phyloP scores from a whole-genome alignment of 768 basidiomycete species.

The Boletus vinaceobasis region DNA sequence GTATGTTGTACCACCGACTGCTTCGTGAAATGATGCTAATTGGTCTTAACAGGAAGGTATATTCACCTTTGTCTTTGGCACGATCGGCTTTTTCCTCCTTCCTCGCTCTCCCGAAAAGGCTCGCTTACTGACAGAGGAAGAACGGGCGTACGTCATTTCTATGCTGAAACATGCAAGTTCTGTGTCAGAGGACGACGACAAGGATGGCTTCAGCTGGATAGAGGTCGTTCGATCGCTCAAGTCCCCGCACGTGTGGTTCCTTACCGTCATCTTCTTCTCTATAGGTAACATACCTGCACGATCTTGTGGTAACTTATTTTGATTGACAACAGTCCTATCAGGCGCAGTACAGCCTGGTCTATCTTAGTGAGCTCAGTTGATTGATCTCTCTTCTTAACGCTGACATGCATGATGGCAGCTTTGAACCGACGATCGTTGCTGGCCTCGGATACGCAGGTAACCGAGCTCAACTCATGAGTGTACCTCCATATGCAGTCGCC shows the following conservation, averaged over 20 bases:
- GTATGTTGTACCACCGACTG: constrained; percentile 22
- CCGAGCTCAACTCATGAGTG: constrained; percentile 58
- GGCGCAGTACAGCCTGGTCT: constrained; percentile 17
- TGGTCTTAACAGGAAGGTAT: constrained; percentile 44
- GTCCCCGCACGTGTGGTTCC: constrained; percentile 53
- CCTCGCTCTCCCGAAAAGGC: constrained; percentile 43
- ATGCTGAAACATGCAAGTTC: constrained; percentile 23
- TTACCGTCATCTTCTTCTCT: constrained; percentile 51
- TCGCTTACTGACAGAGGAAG: constrained; percentile 48
- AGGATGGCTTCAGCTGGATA: constrained; percentile 52
- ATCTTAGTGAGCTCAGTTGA: constrained; percentile 19
- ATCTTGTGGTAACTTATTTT: neutral
- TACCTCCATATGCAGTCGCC: constrained; percentile 44
- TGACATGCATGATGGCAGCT: constrained; percentile 43
- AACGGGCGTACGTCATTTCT: constrained; percentile 47
- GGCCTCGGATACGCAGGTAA: constrained; percentile 54
- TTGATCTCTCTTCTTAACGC: constrained; percentile 27
- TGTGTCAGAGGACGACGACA: constrained; percentile 39
- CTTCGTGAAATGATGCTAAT: neutral
- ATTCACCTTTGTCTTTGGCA: constrained; percentile 59
- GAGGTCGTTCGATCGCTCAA: constrained; percentile 49
- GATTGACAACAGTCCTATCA: constrained; percentile 5
- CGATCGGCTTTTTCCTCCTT: constrained; percentile 47
- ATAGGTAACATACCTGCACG: constrained; percentile 36
- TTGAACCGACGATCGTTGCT: constrained; percentile 69